Evolutionary conservation across 2,329 filamentous ascomycete genomes (phyloP).

Genomic region (Colletotrichum spaethianum): DNA sequence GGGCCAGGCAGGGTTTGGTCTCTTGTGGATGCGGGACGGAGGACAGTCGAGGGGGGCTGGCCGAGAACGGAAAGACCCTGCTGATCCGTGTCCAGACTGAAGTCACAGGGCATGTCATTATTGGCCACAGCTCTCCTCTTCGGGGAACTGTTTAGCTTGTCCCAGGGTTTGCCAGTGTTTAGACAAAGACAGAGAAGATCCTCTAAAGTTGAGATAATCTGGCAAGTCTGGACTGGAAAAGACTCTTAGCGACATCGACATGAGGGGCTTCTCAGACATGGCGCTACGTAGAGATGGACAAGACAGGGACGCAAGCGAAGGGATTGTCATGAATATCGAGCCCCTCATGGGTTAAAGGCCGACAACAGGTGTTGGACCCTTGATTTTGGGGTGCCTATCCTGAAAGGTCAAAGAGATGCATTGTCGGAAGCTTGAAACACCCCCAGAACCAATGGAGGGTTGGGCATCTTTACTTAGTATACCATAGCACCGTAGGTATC

Average conservation of each 20-base stretch:
- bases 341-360: conserved; percentile 17
- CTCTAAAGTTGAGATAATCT: background rate
- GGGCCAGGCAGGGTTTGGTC: conserved; percentile 3
- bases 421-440: conserved; percentile 39
- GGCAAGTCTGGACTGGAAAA: background rate
- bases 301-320: conserved; percentile 32
- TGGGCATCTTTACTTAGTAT: background rate
- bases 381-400: conserved; percentile 20
- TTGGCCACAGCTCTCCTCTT: conserved; percentile 27
- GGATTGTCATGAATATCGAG: conserved; percentile 20
- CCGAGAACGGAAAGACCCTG: conserved; percentile 43
- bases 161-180: background rate
- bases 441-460: conserved; percentile 13
- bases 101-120: conserved; percentile 39
- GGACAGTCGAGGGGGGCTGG: conserved; percentile 5
- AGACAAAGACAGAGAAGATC: conserved; percentile 9
- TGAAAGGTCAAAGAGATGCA: conserved; percentile 11
- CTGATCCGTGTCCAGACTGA: conserved; percentile 39
- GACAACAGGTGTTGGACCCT: conserved; percentile 32
- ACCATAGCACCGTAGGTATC: background rate
- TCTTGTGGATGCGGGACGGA: conserved; percentile 9
- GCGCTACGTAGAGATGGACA: conserved; percentile 13
- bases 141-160: conserved; percentile 25
- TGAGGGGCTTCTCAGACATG: conserved; percentile 24
- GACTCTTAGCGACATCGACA: conserved; percentile 2